phyloP scores from a whole-genome alignment of 83 land plant genomes.

The Larix sibirica region DNA sequence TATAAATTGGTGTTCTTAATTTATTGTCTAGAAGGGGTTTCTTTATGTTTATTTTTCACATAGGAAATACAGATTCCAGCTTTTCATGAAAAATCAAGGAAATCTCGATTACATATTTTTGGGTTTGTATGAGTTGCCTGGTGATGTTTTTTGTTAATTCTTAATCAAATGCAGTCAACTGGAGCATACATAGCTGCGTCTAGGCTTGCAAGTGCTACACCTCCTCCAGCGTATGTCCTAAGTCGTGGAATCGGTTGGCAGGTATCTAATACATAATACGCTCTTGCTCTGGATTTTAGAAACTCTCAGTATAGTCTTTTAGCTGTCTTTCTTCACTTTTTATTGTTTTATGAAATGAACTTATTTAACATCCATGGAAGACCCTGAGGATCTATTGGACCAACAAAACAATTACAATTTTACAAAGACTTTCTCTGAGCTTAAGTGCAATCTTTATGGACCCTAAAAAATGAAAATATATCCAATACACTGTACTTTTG shows the following conservation, averaged over 20 bases:
- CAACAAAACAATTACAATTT: too few relatives aligned
- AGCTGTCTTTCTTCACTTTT: background rate
- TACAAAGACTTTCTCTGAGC: too few relatives aligned
- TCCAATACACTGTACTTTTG: too few relatives aligned
- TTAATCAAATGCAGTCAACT: slow-evolving; percentile 58
- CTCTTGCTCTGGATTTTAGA: background rate
- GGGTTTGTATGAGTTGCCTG: background rate
- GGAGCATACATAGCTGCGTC: slow-evolving; percentile 67
- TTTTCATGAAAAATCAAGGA: too few relatives aligned
- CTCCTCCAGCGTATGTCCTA: slow-evolving; percentile 61
- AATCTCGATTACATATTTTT: background rate
- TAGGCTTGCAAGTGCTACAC: slow-evolving; percentile 71
- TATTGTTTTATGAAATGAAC: background rate
- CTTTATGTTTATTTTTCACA: background rate
- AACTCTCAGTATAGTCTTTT: background rate
- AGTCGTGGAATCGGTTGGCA: slow-evolving; percentile 85
- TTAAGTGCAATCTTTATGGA: too few relatives aligned
- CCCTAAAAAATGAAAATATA: too few relatives aligned
- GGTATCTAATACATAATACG: slow-evolving; percentile 25
- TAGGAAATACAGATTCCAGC: too few relatives aligned
- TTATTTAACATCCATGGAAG: too few relatives aligned
- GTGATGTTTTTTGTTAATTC: background rate
- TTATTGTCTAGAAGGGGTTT: background rate
- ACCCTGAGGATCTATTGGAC: too few relatives aligned
- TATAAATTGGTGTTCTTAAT: background rate